A percentile compares a stretch with the other conserved stretches of the same genome.
phyloP scores from a whole-genome alignment of 768 basidiomycete species.

The Mrakia blollopis region DNA sequence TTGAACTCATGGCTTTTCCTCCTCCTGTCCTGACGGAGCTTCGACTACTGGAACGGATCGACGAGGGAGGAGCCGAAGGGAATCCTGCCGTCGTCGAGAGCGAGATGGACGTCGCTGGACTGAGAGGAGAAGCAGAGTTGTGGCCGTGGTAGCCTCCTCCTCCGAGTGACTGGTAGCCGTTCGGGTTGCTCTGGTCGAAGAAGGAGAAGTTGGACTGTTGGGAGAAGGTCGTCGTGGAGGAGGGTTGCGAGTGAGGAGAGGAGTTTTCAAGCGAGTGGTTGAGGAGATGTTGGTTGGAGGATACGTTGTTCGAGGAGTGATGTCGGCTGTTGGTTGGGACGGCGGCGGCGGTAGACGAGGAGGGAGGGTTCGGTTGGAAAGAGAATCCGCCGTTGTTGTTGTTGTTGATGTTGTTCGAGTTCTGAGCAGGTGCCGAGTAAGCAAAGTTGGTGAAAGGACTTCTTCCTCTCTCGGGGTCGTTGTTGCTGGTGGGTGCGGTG shows the following conservation, averaged over 20 bases:
- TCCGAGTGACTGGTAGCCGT: neutral
- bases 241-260: neutral
- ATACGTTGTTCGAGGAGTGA: neutral
- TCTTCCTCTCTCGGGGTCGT: neutral
- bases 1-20: conserved; percentile 4
- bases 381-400: neutral
- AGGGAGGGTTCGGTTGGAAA: neutral
- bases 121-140: neutral
- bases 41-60: conserved; percentile 11
- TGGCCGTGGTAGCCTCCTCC: neutral
- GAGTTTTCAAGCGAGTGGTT: conserved; percentile 6
- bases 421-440: neutral
- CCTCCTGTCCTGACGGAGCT: conserved; percentile 24
- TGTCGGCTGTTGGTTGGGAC: neutral
- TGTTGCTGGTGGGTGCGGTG: neutral
- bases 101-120: conserved; percentile 24
- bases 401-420: neutral
- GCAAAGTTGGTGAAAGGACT: neutral
- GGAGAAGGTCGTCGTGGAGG: neutral
- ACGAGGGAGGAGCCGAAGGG: conserved; percentile 10
- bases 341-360: neutral
- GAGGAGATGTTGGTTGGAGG: neutral
- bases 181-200: neutral
- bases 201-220: conserved; percentile 9
- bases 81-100: conserved; percentile 10